phyloP scores from a whole-genome alignment of 176 grass and related monocot species.

The Metroxylon sagu region DNA sequence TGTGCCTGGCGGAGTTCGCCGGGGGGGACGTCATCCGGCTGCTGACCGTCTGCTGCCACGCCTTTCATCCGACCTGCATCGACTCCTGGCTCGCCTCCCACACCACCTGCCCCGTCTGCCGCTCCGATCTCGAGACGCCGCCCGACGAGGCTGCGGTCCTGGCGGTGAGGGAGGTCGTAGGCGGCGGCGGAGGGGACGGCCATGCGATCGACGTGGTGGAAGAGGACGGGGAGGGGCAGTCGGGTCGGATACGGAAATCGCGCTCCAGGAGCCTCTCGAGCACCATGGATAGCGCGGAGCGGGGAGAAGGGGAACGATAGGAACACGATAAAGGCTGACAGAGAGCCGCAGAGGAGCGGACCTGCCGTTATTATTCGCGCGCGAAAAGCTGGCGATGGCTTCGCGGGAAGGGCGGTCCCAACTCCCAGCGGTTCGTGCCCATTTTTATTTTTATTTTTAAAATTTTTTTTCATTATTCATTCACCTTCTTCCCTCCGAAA shows the following conservation, averaged over 20 bases:
- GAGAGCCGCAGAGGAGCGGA: no score
- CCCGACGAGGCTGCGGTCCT: constrained; percentile 6
- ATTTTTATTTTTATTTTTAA: no score
- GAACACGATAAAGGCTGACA: no score
- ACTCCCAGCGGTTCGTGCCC: no score
- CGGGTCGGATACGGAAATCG: background rate
- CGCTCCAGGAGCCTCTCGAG: background rate
- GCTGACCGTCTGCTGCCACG: constrained; percentile 15
- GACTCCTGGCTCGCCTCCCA: constrained; percentile 12
- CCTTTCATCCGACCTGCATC: constrained; percentile 12
- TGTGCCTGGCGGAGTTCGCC: constrained; percentile 11
- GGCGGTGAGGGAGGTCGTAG: constrained; percentile 7
- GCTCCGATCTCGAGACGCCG: constrained; percentile 5
- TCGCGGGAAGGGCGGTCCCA: no score
- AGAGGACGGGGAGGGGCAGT: background rate
- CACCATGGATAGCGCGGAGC: no score
- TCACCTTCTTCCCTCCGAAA: no score
- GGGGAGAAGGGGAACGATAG: no score
- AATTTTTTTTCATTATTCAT: no score
- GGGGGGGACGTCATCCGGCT: constrained; percentile 8
- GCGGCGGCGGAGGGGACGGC: no score
- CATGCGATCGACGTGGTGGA: background rate
- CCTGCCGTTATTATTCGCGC: no score
- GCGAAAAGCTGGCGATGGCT: no score
- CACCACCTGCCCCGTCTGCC: constrained; percentile 15